Evolutionary conservation across 371 early-diverging fungal genomes (phyloP).

Genomic region (Zopfochytrium polystomum): DNA sequence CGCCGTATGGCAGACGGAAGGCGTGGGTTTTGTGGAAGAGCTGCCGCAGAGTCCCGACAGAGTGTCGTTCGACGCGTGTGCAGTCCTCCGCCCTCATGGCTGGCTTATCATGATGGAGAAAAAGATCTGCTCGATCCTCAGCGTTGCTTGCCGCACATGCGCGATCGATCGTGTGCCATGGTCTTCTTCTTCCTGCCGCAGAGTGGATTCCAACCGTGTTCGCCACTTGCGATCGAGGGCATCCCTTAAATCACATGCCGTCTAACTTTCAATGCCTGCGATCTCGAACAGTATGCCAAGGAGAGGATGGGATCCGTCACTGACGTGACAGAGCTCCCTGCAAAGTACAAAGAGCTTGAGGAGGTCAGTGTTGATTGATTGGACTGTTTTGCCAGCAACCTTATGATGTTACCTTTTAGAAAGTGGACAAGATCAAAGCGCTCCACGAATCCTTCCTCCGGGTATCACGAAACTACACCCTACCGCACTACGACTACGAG

Average conservation of each 20-base stretch:
- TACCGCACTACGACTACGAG: conserved; percentile 74
- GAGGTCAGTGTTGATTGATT: conserved; percentile 25
- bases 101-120: too few relatives aligned
- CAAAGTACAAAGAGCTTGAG: conserved; percentile 79
- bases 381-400: not conserved
- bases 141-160: not conserved
- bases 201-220: not conserved
- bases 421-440: conserved; percentile 46
- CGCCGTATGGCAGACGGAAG: too few relatives aligned
- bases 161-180: not conserved
- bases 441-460: conserved; percentile 68
- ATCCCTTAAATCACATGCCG: not conserved
- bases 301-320: conserved; percentile 79
- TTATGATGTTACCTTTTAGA: conserved; percentile 23
- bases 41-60: too few relatives aligned
- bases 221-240: not conserved
- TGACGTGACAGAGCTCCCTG: conserved; percentile 85
- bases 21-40: too few relatives aligned
- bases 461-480: conserved; percentile 69
- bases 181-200: not conserved
- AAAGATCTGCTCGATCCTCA: not conserved
- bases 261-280: not conserved
- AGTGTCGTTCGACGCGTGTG: too few relatives aligned
- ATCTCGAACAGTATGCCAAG: conserved; percentile 66
- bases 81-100: too few relatives aligned